These are phyloP conservation scores for Viridothelium virens DNA, from an alignment of 495 filamentous ascomycete species.

Conservation along the genomic window DNA sequence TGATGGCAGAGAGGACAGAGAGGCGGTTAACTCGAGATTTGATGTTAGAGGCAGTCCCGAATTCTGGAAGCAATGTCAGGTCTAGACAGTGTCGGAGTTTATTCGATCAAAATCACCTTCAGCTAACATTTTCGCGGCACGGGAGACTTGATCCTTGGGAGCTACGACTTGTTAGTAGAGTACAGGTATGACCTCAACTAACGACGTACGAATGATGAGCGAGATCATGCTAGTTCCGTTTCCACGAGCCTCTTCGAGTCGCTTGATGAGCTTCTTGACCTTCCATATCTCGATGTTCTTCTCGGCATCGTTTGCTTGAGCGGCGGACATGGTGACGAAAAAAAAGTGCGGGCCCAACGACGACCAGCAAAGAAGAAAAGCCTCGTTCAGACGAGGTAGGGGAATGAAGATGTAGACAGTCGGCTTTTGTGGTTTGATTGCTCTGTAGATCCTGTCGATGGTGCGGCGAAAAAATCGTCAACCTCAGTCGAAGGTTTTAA, in stretches of 20 bases:
- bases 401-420: not conserved
- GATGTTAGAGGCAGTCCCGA: slow-evolving; percentile 94
- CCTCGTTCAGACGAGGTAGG: slow-evolving; percentile 5
- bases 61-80: slow-evolving; percentile 15
- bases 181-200: not conserved
- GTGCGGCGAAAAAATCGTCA: slow-evolving; percentile 1
- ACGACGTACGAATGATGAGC: slow-evolving; percentile 83
- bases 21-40: slow-evolving; percentile 98
- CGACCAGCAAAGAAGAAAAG: not conserved
- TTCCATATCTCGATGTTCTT: slow-evolving; percentile 94
- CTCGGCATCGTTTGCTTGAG: slow-evolving; percentile 86
- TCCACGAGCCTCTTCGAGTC: slow-evolving; percentile 53
- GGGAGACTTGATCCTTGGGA: slow-evolving; percentile 95
- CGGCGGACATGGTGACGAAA: slow-evolving; percentile 71
- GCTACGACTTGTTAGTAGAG: slow-evolving; percentile 44
- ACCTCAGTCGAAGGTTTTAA: not conserved
- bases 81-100: not conserved
- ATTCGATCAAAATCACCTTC: slow-evolving; percentile 48
- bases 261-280: slow-evolving; percentile 97
- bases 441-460: not conserved
- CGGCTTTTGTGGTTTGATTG: not conserved
- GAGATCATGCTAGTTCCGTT: slow-evolving; percentile 59
- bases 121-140: slow-evolving; percentile 97
- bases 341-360: not conserved
- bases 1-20: slow-evolving; percentile 94